These are phyloP conservation scores for Pholiota microspora DNA, from an alignment of 768 basidiomycete species.

Conservation along the genomic window DNA sequence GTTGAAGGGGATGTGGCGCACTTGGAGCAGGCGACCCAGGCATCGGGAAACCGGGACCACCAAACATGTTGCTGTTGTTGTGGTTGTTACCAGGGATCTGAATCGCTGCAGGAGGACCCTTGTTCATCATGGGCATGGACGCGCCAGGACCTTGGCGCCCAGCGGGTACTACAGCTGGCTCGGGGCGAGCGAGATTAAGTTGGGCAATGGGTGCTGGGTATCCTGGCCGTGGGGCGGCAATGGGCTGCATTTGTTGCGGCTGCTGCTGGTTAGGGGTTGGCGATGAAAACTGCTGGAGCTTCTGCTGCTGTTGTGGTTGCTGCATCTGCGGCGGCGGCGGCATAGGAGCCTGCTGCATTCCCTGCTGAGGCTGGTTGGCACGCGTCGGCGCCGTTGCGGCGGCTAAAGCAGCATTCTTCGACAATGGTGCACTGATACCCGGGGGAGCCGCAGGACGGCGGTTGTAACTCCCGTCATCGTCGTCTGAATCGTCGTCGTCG, in stretches of 20 bases:
- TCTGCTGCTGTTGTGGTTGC: conserved; percentile 1
- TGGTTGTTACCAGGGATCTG: neutral
- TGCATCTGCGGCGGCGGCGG: conserved; percentile 6
- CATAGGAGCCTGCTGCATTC: neutral
- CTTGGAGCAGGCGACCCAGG: conserved; percentile 28
- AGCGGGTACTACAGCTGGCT: conserved; percentile 36
- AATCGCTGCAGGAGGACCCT: conserved; percentile 5
- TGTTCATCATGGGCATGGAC: conserved; percentile 15
- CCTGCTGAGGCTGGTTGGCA: conserved; percentile 1
- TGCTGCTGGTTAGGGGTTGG: conserved; percentile 7
- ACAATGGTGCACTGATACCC: conserved; percentile 11
- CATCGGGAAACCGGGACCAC: conserved; percentile 11
- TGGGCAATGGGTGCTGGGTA: conserved; percentile 71
- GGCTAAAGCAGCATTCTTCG: conserved; percentile 23
- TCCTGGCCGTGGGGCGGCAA: conserved; percentile 72
- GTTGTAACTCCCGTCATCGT: conserved; percentile 11
- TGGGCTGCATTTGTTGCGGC: conserved; percentile 18
- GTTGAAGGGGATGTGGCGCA: conserved; percentile 70
- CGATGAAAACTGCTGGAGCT: neutral
- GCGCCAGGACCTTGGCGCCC: conserved; percentile 21
- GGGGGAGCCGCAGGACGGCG: conserved; percentile 7
- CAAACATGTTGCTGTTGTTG: conserved; percentile 2
- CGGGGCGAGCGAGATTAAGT: conserved; percentile 54
- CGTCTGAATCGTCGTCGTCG: conserved; percentile 18
- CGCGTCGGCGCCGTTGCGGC: conserved; percentile 12